Evolutionary conservation across 2,329 filamentous ascomycete genomes (phyloP).

Genomic region (Scedosporium boydii): DNA sequence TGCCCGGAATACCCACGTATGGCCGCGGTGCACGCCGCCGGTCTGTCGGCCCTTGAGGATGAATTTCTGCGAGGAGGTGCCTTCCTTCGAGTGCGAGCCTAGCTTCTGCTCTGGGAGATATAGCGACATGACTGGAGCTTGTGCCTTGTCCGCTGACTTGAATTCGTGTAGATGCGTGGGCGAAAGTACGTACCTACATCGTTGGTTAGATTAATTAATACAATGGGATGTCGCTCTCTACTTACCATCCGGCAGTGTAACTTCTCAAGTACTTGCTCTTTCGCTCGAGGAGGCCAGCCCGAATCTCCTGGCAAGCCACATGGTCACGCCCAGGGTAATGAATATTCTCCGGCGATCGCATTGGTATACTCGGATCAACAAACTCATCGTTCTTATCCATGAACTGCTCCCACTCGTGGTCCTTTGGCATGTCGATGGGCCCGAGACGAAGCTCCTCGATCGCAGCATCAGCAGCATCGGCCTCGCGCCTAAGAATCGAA

Average conservation of each 20-base stretch:
- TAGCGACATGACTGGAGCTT: conserved; percentile 90
- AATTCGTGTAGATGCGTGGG: conserved; percentile 97
- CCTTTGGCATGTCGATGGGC: conserved; percentile 86
- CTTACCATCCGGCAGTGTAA: conserved; percentile 89
- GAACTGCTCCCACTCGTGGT: conserved; percentile 82
- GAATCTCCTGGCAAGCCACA: conserved; percentile 70
- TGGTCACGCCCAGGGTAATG: conserved; percentile 87
- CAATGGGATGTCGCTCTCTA: conserved; percentile 1
- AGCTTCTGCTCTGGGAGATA: conserved; percentile 93
- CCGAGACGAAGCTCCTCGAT: conserved; percentile 76
- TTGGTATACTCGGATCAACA: conserved; percentile 71
- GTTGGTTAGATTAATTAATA: not conserved
- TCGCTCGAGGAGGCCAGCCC: conserved; percentile 84
- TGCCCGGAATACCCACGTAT: conserved; percentile 63
- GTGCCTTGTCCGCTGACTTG: conserved; percentile 90
- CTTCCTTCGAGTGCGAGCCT: conserved; percentile 76
- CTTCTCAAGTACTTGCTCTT: conserved; percentile 99
- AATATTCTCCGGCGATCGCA: conserved; percentile 72
- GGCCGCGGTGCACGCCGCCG: conserved; percentile 77
- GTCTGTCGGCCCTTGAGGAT: conserved; percentile 94
- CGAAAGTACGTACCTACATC: conserved; percentile 77
- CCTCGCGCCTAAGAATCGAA: conserved; percentile 82
- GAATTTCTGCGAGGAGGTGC: conserved; percentile 90
- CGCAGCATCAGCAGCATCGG: conserved; percentile 67
- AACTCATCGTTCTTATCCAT: conserved; percentile 75